Evolutionary conservation across 2,329 filamentous ascomycete species (phyloP).

Genomic region (Trichoderma sp.): DNA sequence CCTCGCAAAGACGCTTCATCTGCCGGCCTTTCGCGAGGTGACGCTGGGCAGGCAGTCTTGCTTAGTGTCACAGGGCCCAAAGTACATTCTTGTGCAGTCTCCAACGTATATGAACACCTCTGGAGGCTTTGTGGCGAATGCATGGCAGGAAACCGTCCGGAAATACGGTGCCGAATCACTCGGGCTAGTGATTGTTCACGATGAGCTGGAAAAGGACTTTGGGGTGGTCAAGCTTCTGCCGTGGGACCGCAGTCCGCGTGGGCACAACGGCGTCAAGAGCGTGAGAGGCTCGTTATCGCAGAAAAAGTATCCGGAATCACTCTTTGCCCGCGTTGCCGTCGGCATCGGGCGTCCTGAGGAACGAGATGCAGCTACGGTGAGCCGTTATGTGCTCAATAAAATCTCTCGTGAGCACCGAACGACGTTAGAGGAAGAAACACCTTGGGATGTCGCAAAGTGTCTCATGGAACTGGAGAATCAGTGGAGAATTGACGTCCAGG

Average conservation of each 20-base stretch:
- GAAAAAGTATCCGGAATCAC: conserved; percentile 40
- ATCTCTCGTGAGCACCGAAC: conserved; percentile 55
- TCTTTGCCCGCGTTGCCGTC: conserved; percentile 65
- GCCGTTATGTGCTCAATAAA: conserved; percentile 72
- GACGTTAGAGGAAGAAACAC: conserved; percentile 51
- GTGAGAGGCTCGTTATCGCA: conserved; percentile 51
- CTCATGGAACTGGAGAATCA: conserved; percentile 47
- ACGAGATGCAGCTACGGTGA: conserved; percentile 65
- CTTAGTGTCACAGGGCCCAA: conserved; percentile 46
- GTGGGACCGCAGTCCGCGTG: conserved; percentile 63
- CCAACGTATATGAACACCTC: conserved; percentile 81
- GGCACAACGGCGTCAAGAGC: conserved; percentile 75
- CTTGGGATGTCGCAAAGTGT: conserved; percentile 50
- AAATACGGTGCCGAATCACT: conserved; percentile 35
- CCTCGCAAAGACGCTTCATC: conserved; percentile 46
- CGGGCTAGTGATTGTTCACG: conserved; percentile 75
- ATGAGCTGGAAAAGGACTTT: conserved; percentile 75
- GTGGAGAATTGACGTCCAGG: conserved; percentile 31
- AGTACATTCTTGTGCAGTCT: conserved; percentile 70
- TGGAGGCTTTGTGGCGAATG: conserved; percentile 65
- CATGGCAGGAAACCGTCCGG: conserved; percentile 59
- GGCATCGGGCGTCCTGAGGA: conserved; percentile 82
- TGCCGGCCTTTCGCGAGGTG: conserved; percentile 49
- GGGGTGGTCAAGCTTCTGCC: conserved; percentile 65
- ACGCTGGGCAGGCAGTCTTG: conserved; percentile 53